Base-by-base conservation (phyloP, 2,329 filamentous ascomycete genomes). In the Penicillium thymicola region DNA sequence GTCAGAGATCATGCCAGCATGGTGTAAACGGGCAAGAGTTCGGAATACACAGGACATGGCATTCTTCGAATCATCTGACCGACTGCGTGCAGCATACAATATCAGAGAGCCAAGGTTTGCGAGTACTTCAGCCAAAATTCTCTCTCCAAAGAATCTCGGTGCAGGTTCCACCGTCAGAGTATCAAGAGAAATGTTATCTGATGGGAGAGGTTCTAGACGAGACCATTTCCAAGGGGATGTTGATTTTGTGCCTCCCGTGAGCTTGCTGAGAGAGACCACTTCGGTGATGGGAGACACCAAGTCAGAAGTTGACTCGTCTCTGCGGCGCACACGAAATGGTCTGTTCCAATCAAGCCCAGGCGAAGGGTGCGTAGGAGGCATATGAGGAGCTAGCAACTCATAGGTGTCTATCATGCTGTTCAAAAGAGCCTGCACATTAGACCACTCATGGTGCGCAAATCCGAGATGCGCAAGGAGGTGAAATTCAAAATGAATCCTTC, bases 31-130 rank as follows among this genome's bases (percentile, higher is more conserved):
- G 41, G 75, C 78, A 57, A 80, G 66, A 30, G 76, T 70, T 28
- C 72, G 75, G 59, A 75, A 73, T 8, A 80, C 76, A 49, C 71
- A 73, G 50, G 72, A 73, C 77, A 80, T 79, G 40, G 74, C 72
- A 13, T 67, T 38, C 43, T 72, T 70, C 7, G 72, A 70, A 54
- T 76, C 66, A 21, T 68, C 67, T 4, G 66, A 51, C 4, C 70
- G 55, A 13, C 62, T 59, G 60, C 76, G 72, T n/a, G 75, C 70
- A 49, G 77, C 74, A 41, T 70, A 62, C n/a, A 79, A 60, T 21
- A 79, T 68, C 50, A 80, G 71, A 44, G 62, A 65, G 5, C 75
- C 75, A 30, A 77, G 62, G 36, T 65, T 73, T 57, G 70, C 66
- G 67, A 75, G 75, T 18, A 78, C 60, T 52, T 78, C 68, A 10